Evolutionary conservation across 148 eudicot species (phyloP), one percentile per base, ranked within the genome.

Genomic region (Suaeda aralocaspica): DNA sequence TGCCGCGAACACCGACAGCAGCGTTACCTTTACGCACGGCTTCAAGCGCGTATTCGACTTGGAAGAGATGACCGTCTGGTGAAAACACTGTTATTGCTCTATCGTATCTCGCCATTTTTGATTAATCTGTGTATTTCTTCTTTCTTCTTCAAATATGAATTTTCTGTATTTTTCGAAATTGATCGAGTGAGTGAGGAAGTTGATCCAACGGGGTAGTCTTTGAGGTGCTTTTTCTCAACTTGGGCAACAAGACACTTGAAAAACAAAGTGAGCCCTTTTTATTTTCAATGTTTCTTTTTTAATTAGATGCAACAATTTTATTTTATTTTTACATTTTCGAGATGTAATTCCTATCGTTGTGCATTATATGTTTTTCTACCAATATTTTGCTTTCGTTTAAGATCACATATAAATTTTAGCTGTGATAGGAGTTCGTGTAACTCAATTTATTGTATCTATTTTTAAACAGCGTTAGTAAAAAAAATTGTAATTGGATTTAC

Each of bases 1-100:
- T 75, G 59, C 98, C 98, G 26, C 98, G 85, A 19, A 92, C 96
- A 18, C 94, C 98, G 72, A 92, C 94, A 84, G 89, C 96, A 72
- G 98, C 96, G 85, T 92, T 92, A 11, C 98, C 98, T 73, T 92
- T 92, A 15, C 98, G 90, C 26, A 92, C 98, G 58, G 98, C 98
- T 84, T 92, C 98, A 42, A 92, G 88, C 2, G 98, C 98, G 84
- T 92, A 92, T 46, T 92, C 98, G 3, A 92, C 98, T 73, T 92
- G 98, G 64, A 92, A 92, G n/a, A 92, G 85, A 72, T 92, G 98
- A 28, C 98, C 98, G 79, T 92, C 98, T 31, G 98, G 98, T 5
- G 98, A 92, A 79, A 92, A 92, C 12, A 92, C 98, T 4, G 98
- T 92, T 30, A 92, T 92, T 1, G 98, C 98, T 86, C 98, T 80